Evolutionary conservation across 139 green algal species (phyloP), one percentile per base, ranked within the genome.

Genomic region (Nannochloris sp.): DNA sequence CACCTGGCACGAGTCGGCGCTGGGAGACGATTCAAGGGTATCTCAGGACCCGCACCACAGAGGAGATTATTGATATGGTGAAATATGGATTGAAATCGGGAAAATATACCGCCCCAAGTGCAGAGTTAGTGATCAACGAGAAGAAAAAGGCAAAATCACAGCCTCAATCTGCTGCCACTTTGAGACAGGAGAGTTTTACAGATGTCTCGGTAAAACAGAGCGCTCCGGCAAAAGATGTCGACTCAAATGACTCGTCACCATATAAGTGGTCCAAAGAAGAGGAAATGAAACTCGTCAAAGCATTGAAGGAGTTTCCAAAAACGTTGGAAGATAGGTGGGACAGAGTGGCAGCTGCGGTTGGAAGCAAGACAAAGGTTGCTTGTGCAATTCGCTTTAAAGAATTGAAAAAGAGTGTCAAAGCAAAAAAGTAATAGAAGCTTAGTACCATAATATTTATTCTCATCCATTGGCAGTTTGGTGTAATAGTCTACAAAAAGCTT

Each of bases 351-450:
- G 60, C 62, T 15, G 57, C 78, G 36, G 87, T 97, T 67, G 75
- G 76, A 2, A 91, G 85, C 29, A 92, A 94, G 72, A 81, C 19
- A 67, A 96, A 94, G 74, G 71, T 77, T 46, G 66, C 87, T 60
- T 97, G 91, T 76, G 86, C 90, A 62, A 82, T 78, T 62, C 78
- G 83, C 12, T 97, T 95, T 81, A 91, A 91, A 68, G 85, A 95
- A 66, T 48, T 97, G 60, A 72, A 82, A 23, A 75, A 90, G 27
- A 71, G 58, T 3, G 87, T 92, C 68, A 74, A 78, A 24, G 46
- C 46, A 9, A 53, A 53, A 21, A 53, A 53, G 23, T 53, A 53
- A 53, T 53, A 19, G 18, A 21, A 53, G 8, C 8, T 40, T 40
- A 19, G 46, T 19, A 53, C 23, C 10, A 53, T 25, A 53, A 53